Evolutionary conservation across 495 filamentous ascomycete genomes (phyloP).

Genomic region (Neurospora hispaniola): DNA sequence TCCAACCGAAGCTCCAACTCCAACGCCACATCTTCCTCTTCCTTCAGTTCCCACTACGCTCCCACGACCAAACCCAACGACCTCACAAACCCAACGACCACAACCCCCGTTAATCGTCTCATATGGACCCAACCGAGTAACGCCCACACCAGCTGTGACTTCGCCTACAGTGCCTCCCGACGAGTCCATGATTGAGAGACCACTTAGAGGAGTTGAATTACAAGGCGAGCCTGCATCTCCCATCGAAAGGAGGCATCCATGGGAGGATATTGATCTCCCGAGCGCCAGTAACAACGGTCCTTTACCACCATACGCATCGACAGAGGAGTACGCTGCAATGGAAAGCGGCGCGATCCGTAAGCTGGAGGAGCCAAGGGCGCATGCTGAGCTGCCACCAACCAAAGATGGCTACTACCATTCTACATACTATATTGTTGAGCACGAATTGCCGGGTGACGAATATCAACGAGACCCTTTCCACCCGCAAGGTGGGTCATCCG

Average conservation of each 20-base stretch:
- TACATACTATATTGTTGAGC: slow-evolving; percentile 11
- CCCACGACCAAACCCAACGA: neutral
- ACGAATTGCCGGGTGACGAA: slow-evolving; percentile 20
- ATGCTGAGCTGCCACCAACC: slow-evolving; percentile 25
- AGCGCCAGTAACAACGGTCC: slow-evolving; percentile 13
- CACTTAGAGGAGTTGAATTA: neutral
- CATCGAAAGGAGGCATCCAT: slow-evolving; percentile 13
- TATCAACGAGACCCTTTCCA: slow-evolving; percentile 11
- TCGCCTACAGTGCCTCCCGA: slow-evolving; percentile 21
- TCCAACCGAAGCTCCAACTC: neutral
- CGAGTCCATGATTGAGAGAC: slow-evolving; percentile 13
- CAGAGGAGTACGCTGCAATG: slow-evolving; percentile 20
- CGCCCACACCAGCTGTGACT: slow-evolving; percentile 18
- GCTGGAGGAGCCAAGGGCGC: slow-evolving; percentile 17
- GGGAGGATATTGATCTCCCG: slow-evolving; percentile 5
- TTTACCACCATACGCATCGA: slow-evolving; percentile 22
- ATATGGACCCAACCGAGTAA: slow-evolving; percentile 24
- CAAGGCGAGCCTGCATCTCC: slow-evolving; percentile 12
- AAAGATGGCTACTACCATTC: slow-evolving; percentile 26
- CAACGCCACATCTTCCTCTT: neutral
- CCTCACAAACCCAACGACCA: slow-evolving; percentile 11
- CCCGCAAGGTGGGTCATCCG: slow-evolving; percentile 5
- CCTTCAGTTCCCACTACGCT: slow-evolving; percentile 1
- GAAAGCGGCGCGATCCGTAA: slow-evolving; percentile 23
- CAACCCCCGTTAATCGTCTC: slow-evolving; percentile 16